Conservation (phyloP, 106 monocot genomes). For the Apostasia ramifera region DNA sequence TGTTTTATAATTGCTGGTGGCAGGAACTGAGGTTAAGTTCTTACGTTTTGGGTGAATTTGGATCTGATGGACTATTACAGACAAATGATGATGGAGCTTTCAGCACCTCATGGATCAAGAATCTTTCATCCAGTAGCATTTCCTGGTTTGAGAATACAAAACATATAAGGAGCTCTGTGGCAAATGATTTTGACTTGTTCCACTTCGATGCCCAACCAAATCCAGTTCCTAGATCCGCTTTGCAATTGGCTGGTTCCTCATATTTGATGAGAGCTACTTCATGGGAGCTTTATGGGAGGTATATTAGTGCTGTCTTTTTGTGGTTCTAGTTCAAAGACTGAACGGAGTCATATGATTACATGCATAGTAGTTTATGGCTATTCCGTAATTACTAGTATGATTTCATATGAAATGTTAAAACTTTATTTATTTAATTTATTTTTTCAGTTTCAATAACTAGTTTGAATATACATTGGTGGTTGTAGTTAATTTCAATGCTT, state of each 20-base stretch:
- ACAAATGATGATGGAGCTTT: slow-evolving; percentile 73
- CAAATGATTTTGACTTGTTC: slow-evolving; percentile 78
- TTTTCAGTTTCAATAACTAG: too few species aligned
- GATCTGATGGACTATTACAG: slow-evolving; percentile 46
- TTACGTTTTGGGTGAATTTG: slow-evolving; percentile 72
- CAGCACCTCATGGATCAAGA: slow-evolving; percentile 94
- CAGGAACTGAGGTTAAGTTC: slow-evolving; percentile 84
- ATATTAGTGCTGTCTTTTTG: background rate
- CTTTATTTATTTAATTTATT: too few species aligned
- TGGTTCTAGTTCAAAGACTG: background rate
- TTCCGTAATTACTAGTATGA: too few species aligned
- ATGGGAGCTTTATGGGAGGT: slow-evolving; percentile 99
- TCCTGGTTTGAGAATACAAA: slow-evolving; percentile 17
- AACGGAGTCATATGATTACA: background rate
- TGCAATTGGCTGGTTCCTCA: slow-evolving; percentile 87
- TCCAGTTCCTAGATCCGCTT: slow-evolving; percentile 73
- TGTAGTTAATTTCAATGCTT: too few species aligned
- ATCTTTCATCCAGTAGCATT: slow-evolving; percentile 30
- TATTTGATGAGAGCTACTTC: slow-evolving; percentile 84
- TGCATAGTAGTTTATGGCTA: too few species aligned
- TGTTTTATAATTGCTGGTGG: slow-evolving; percentile 5
- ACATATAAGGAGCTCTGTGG: slow-evolving; percentile 24
- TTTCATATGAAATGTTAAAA: too few species aligned
- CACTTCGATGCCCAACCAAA: slow-evolving; percentile 69
- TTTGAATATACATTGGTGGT: too few species aligned